Conservation (phyloP, 345 rosid genomes). For the Hibiscus tridactylites region DNA sequence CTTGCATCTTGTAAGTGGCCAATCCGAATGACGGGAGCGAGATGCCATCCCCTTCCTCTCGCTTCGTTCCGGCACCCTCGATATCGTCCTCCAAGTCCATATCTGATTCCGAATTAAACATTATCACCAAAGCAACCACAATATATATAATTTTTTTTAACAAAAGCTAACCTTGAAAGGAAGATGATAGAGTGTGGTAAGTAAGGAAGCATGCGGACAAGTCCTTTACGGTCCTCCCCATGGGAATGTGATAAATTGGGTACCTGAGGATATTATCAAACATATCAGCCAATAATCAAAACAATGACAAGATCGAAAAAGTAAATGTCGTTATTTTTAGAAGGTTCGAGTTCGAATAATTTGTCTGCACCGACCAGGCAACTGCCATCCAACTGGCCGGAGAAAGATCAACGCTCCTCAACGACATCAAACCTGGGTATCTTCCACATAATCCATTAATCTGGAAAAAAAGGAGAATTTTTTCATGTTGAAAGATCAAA, state of each 20-base stretch:
- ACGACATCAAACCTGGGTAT: neutral
- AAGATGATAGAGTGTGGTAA: neutral
- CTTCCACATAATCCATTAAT: neutral
- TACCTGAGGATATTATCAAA: neutral
- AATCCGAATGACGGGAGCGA: slow-evolving; percentile 34
- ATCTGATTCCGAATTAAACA: neutral
- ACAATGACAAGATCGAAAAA: neutral
- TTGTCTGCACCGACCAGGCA: slow-evolving; percentile 37
- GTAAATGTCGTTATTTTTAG: no score
- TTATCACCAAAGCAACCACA: neutral
- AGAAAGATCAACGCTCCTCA: slow-evolving; percentile 49
- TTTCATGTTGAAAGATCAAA: neutral
- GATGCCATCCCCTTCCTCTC: neutral
- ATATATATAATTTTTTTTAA: neutral
- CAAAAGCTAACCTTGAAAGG: neutral
- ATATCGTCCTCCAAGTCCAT: neutral
- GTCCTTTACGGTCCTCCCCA: neutral
- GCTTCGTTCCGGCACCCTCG: neutral
- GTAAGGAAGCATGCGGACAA: neutral
- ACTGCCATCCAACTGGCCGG: slow-evolving; percentile 96
- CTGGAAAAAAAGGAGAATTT: neutral
- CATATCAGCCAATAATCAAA: neutral
- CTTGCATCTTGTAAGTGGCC: slow-evolving; percentile 61
- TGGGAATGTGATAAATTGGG: neutral
- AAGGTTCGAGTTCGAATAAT: no score